phyloP scores from a whole-genome alignment of 2,329 filamentous ascomycete species.

The Mycocentrospora acerina region DNA sequence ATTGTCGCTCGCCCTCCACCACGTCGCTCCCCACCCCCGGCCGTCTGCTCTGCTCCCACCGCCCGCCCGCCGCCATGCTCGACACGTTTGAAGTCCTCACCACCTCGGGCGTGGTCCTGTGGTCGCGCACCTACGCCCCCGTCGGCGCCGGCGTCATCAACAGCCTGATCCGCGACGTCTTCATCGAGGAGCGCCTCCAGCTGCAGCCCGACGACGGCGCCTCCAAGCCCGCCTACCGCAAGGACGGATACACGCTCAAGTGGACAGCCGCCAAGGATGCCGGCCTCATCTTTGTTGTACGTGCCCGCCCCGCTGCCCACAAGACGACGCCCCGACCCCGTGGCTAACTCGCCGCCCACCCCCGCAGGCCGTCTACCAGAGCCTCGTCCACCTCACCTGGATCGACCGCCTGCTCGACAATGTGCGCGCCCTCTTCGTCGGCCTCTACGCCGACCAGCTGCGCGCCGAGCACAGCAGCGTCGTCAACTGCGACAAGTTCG shows the following conservation, averaged over 20 bases:
- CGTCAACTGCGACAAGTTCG: constrained; percentile 75
- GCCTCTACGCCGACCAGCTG: constrained; percentile 85
- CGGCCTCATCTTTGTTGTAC: constrained; percentile 90
- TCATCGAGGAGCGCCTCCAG: constrained; percentile 88
- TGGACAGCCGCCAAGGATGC: constrained; percentile 93
- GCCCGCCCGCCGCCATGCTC: constrained; percentile 65
- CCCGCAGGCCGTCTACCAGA: constrained; percentile 87
- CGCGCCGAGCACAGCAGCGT: constrained; percentile 77
- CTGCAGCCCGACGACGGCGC: constrained; percentile 62
- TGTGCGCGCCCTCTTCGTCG: constrained; percentile 86
- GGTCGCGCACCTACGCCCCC: constrained; percentile 83
- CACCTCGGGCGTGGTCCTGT: constrained; percentile 93
- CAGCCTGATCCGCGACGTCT: constrained; percentile 91
- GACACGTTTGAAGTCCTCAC: constrained; percentile 97
- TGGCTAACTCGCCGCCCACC: background rate
- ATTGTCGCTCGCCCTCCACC: constrained; percentile 19
- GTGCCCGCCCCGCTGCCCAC: constrained; percentile 38
- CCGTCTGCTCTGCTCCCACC: constrained; percentile 5
- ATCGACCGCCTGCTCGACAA: constrained; percentile 96
- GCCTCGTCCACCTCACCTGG: constrained; percentile 91
- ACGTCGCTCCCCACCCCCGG: constrained; percentile 1
- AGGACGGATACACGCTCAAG: constrained; percentile 91
- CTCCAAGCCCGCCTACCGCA: constrained; percentile 74
- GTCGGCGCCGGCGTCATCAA: constrained; percentile 86
- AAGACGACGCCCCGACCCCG: no score